Evolutionary conservation across 768 basidiomycete genomes (phyloP), one percentile per base, ranked within the genome.

Genomic region (Scleroderma citrinum): DNA sequence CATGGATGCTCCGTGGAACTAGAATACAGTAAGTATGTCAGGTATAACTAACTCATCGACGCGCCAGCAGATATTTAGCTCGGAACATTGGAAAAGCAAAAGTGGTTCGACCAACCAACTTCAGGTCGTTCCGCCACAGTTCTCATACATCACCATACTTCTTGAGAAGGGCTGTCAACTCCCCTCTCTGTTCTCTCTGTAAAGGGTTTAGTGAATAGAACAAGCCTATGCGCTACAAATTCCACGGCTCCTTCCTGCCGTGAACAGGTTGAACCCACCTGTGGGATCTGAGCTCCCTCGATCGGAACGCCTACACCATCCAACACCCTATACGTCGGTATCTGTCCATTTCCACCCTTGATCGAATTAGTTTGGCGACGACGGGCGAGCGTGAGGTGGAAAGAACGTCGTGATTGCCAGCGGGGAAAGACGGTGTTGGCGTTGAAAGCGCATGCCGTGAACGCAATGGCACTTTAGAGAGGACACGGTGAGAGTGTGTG

Each of bases 91-190:
- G 26, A 4, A 29, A 8, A 29, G 26, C 8, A 29, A n/a, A n/a
- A n/a, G n/a, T 8, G 26, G 26, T 19, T 66, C 50, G 65, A 44
- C 65, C 66, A 7, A 51, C 48, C 67, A 81, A 87, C 50, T 75
- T 76, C 44, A 92, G 69, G 66, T 94, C 92, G 30, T 74, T 76
- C 62, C 71, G 75, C 91, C 92, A 97, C 8, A 88, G 91, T 57
- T 87, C 87, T 85, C 85, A 93, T 2, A 72, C 75, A n/a, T 80
- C 60, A 1, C 92, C 91, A 55, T 95, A 97, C 66, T 96, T 96
- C 67, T 73, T 80, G 52, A 96, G 58, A 20, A 97, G 71, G 30
- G 74, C 57, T 17, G 74, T 71, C 24, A 97, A 74, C 58, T 96
- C 94, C 48, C 81, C 80, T 46, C 87, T 73, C 65, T 97, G 92